Conservation (phyloP, 1,284 basidiomycete genomes). For the Porodaedalea pini region DNA sequence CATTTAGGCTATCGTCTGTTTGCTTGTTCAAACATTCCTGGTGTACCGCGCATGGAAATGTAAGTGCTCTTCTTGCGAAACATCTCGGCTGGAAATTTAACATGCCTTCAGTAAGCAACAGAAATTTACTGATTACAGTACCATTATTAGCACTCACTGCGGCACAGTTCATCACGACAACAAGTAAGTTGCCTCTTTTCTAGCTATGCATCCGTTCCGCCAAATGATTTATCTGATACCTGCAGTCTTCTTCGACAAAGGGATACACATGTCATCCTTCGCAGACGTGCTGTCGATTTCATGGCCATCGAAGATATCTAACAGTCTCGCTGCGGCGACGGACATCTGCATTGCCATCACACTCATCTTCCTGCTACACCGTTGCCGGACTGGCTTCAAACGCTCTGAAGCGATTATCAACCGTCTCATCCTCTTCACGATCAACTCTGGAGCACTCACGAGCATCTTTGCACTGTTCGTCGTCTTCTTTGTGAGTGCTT, state of each 20-base stretch:
- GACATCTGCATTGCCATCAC: constrained; percentile 19
- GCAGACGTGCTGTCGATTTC: constrained; percentile 1
- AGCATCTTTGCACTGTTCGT: constrained; percentile 16
- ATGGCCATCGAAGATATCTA: constrained; percentile 9
- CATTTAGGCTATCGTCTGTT: constrained; percentile 13
- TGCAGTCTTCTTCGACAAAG: constrained; percentile 4
- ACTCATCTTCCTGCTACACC: constrained; percentile 20
- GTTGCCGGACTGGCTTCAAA: constrained; percentile 18
- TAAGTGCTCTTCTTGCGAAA: constrained; percentile 1
- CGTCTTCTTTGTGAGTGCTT: constrained; percentile 16
- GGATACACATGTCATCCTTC: constrained; percentile 8
- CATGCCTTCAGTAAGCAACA: constrained; percentile 10
- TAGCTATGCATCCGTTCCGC: too few species aligned
- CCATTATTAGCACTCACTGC: neutral
- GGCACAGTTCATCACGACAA: constrained; percentile 8
- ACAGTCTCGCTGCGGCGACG: constrained; percentile 14
- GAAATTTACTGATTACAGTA: constrained; percentile 5
- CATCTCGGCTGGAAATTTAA: neutral
- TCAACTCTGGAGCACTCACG: constrained; percentile 21
- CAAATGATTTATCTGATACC: too few species aligned
- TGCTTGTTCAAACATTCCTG: constrained; percentile 17
- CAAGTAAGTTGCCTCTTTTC: neutral
- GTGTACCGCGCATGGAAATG: constrained; percentile 17
- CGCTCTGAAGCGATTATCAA: constrained; percentile 21
- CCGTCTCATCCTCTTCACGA: constrained; percentile 19